Evolutionary conservation across 2,329 filamentous ascomycete genomes (phyloP), one percentile per base, ranked within the genome.

Genomic region (Colletotrichum siamense): DNA sequence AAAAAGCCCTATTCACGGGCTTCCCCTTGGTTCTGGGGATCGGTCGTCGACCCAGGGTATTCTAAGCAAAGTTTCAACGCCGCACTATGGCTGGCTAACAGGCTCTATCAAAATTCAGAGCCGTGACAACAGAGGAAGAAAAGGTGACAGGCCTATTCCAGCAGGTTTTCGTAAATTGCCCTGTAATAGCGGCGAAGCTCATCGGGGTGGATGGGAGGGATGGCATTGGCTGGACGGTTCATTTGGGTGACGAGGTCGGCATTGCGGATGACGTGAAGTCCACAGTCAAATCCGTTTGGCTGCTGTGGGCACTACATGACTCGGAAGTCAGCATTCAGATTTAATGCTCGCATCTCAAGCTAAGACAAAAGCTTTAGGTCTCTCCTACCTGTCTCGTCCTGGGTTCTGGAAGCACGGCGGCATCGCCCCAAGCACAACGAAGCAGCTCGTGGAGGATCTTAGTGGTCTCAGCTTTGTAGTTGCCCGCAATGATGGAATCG

Each of bases 381-480:
- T n/a, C n/a, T n/a, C n/a, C n/a, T n/a, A n/a, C 52, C 10, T 22
- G n/a, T 0, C 10, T 1, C 0, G n/a, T 24, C 24, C n/a, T 12
- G 0, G 52, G 52, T n/a, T 55, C 52, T 0, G 52, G 52, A 15
- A 55, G 52, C 7, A 8, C 10, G 10, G 18, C 52, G 52, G 7
- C 52, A 26, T 55, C 0, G 52, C 52, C 52, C 52, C 52, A 55
- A 26, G 8, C 52, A 18, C 52, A 26, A 8, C 52, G 52, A 12
- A 55, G 52, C 3, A 55, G 8, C 1, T 55, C 52, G 8, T 55
- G n/a, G 5, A 55, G 52, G 9, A 55, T 22, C 24, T 18, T 12
- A 2, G 52, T 55, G 4, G 24, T 26, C 7, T 26, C 15, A 3
- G 10, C 4, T 10, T 55, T 55, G n/a, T 55, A 24, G 52, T 22